Evolutionary conservation across 352 stramenopile species (phyloP), one percentile per base, ranked within the genome.

Genomic region (Albugo candida): DNA sequence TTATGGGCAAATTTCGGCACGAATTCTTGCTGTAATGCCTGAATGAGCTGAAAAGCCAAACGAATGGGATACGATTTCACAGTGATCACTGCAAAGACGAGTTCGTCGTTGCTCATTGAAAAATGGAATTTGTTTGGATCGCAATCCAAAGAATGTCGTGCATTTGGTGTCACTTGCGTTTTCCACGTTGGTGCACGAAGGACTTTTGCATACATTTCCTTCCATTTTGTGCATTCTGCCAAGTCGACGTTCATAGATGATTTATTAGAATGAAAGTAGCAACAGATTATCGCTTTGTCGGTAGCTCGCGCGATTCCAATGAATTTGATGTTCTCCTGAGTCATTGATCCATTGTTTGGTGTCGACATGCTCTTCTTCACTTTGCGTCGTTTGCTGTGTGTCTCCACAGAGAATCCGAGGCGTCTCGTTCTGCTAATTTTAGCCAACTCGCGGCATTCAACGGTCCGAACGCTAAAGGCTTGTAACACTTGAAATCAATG

Each of bases 61-160:
- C 76, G 70, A 42, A 88, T 83, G 39, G 76, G 76, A 47, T 88
- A 88, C 47, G 85, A 71, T 48, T 83, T 81, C 52, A 65, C 58
- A 5, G 72, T 86, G 55, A 87, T 84, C 40, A 66, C 70, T 12
- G 67, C 69, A 43, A 87, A 86, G 54, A 87, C 74, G 36, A 87
- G 67, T 56, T 91, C 72, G 51, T 87, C 72, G 54, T 86, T 86
- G 69, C 86, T 72, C 75, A 91, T 86, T 13, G 70, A 87, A 53
- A 87, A 87, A 55, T 91, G 74, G 55, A 87, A 87, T 61, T 91
- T 91, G 61, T 87, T 87, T 12, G 70, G 72, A 48, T 87, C 72
- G 53, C 77, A 87, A 45, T 91, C 74, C 46, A 91, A 70, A 51
- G 77, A 87, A 59, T 91, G 74, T 52, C 75, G 70, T 39, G 69